Evolutionary conservation across 768 basidiomycete genomes (phyloP).

Genomic region (Leccinellum albellum): DNA sequence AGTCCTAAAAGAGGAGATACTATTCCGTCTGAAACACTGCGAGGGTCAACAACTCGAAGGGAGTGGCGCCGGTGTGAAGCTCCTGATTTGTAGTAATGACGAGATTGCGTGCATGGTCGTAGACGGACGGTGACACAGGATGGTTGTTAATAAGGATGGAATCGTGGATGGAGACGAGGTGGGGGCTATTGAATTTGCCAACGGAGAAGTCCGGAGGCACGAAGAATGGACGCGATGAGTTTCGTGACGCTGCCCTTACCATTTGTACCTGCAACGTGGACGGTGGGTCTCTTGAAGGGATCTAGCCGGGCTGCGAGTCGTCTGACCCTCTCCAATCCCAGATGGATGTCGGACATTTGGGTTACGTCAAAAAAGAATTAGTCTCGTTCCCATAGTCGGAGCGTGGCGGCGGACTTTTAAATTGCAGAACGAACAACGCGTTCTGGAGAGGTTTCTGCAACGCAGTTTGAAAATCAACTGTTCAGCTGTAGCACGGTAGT

Average conservation of each 20-base stretch:
- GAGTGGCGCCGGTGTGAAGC: slow-evolving; percentile 49
- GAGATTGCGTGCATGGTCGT: slow-evolving; percentile 39
- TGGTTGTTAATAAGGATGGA: slow-evolving; percentile 64
- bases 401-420: no score
- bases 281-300: slow-evolving; percentile 69
- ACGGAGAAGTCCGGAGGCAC: slow-evolving; percentile 50
- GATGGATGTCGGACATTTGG: slow-evolving; percentile 60
- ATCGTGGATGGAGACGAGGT: slow-evolving; percentile 76
- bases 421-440: no score
- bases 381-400: no score
- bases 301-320: slow-evolving; percentile 53
- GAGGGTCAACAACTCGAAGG: slow-evolving; percentile 84
- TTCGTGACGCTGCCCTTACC: slow-evolving; percentile 94
- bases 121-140: slow-evolving; percentile 48
- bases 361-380: no score
- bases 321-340: slow-evolving; percentile 58
- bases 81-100: slow-evolving; percentile 49
- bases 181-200: slow-evolving; percentile 91
- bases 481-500: no score
- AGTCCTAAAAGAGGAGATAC: no score
- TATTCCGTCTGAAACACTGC: slow-evolving; percentile 69
- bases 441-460: no score
- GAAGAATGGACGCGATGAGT: slow-evolving; percentile 73
- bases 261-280: slow-evolving; percentile 94
- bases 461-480: no score